A percentile compares a stretch with the other conserved stretches of the same genome.
Conservation (phyloP, 306 rosid genomes). For the Alnus rubra region DNA sequence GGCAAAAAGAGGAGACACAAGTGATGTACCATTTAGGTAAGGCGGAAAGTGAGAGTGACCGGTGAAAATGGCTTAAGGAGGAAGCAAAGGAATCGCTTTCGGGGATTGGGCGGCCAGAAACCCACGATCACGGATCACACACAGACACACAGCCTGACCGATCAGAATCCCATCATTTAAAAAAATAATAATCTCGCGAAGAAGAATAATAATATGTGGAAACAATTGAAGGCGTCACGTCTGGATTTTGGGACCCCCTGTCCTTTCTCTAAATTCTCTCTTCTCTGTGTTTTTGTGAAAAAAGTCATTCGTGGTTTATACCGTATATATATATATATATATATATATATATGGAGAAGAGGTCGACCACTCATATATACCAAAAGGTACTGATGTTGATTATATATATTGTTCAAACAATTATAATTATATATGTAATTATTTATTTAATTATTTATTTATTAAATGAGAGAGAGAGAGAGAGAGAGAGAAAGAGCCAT, state of each 20-base stretch:
- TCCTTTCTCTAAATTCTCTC: slow-evolving; percentile 10
- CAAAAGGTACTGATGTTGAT: slow-evolving; percentile 63
- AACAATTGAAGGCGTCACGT: slow-evolving; percentile 49
- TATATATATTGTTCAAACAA: not conserved
- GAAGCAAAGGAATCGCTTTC: slow-evolving; percentile 75
- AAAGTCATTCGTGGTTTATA: slow-evolving; percentile 16
- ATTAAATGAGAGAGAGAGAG: not conserved
- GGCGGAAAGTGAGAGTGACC: slow-evolving; percentile 36
- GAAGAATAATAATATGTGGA: slow-evolving; percentile 58
- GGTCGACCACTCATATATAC: slow-evolving; percentile 25
- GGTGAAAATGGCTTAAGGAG: slow-evolving; percentile 69
- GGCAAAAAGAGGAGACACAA: slow-evolving; percentile 20
- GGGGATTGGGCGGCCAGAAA: slow-evolving; percentile 47
- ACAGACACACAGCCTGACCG: too few species aligned
- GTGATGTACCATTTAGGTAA: slow-evolving; percentile 42
- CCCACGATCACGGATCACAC: not conserved
- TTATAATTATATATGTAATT: not conserved
- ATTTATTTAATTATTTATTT: too few species aligned
- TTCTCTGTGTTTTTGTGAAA: not conserved
- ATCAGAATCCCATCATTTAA: slow-evolving; percentile 29
- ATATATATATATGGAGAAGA: slow-evolving; percentile 11
- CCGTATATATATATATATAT: too few species aligned
- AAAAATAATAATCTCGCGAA: slow-evolving; percentile 20
- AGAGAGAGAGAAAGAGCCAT: slow-evolving; percentile 5
- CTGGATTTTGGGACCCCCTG: slow-evolving; percentile 42